These are phyloP conservation scores for Orbilia ellipsospora DNA, from an alignment of 2,329 filamentous ascomycete species.

Conservation along the genomic window DNA sequence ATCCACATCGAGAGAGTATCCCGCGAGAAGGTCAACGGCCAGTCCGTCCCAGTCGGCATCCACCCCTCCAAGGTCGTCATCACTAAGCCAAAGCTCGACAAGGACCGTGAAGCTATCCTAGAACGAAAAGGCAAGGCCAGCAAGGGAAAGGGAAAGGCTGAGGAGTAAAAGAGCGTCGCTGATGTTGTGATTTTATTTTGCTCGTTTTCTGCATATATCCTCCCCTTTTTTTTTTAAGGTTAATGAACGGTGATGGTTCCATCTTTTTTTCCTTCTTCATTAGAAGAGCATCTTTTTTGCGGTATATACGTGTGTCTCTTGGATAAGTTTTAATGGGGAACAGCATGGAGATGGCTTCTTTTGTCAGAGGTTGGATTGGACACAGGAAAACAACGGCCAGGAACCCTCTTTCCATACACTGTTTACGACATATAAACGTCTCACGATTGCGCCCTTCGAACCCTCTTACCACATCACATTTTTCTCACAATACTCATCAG, in stretches of 20 bases:
- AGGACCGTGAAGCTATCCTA: constrained; percentile 89
- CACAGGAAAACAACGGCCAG: constrained; percentile 11
- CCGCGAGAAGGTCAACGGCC: constrained; percentile 97
- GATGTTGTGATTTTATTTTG: constrained; percentile 26
- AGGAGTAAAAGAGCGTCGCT: constrained; percentile 63
- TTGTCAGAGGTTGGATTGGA: constrained; percentile 33
- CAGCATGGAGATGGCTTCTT: constrained; percentile 26
- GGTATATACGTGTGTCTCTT: constrained; percentile 48
- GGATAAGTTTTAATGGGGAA: constrained; percentile 50
- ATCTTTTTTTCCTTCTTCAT: constrained; percentile 30
- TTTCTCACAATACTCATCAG: constrained; percentile 5
- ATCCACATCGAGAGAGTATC: constrained; percentile 97
- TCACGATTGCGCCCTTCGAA: constrained; percentile 19
- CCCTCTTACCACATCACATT: neutral
- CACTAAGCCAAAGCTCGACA: constrained; percentile 98
- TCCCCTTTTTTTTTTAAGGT: constrained; percentile 13
- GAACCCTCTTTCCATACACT: constrained; percentile 1
- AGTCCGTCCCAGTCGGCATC: constrained; percentile 93
- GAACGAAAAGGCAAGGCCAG: constrained; percentile 84
- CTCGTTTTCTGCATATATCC: constrained; percentile 16
- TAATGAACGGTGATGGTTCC: constrained; percentile 44
- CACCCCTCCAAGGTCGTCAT: constrained; percentile 97
- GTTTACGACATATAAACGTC: constrained; percentile 10
- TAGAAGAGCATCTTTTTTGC: constrained; percentile 51
- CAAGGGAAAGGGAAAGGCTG: constrained; percentile 78